Evolutionary conservation across 2,329 filamentous ascomycete species (phyloP).

Genomic region (Fusarium napiforme): DNA sequence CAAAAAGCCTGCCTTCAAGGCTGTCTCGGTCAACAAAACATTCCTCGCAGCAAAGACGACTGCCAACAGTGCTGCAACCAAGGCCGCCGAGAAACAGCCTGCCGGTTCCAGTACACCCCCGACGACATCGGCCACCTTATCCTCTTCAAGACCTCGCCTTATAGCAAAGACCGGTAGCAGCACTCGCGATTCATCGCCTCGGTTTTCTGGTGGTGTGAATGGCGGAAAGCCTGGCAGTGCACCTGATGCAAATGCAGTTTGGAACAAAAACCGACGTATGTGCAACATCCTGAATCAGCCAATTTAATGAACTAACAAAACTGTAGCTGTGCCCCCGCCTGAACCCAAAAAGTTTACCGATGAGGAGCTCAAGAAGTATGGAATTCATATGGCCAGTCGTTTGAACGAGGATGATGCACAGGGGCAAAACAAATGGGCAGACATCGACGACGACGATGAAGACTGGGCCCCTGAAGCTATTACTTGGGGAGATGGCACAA

Average conservation of each 20-base stretch:
- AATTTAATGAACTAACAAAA: conserved; percentile 33
- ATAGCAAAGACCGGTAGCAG: conserved; percentile 78
- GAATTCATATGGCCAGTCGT: conserved; percentile 85
- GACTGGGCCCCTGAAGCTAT: conserved; percentile 88
- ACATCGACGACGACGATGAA: conserved; percentile 89
- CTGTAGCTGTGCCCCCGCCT: conserved; percentile 68
- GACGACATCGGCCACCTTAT: conserved; percentile 58
- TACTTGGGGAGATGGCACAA: conserved; percentile 89
- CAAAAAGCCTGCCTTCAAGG: conserved; percentile 85
- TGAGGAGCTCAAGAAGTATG: conserved; percentile 87
- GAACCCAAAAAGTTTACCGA: conserved; percentile 87
- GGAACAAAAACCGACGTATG: conserved; percentile 90
- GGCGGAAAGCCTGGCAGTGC: conserved; percentile 69
- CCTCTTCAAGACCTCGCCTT: conserved; percentile 73
- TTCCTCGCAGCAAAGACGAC: conserved; percentile 79
- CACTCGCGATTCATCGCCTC: conserved; percentile 62
- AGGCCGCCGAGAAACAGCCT: conserved; percentile 62
- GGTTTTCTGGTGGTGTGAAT: conserved; percentile 58
- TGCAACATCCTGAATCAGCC: conserved; percentile 29
- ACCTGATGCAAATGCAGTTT: conserved; percentile 79
- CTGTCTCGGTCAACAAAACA: conserved; percentile 85
- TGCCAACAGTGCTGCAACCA: conserved; percentile 56
- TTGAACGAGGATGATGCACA: conserved; percentile 78
- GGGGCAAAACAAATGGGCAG: conserved; percentile 86
- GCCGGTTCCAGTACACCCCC: conserved; percentile 60